phyloP scores from a whole-genome alignment of 805 yeast species.

The Saturnispora sekii region DNA sequence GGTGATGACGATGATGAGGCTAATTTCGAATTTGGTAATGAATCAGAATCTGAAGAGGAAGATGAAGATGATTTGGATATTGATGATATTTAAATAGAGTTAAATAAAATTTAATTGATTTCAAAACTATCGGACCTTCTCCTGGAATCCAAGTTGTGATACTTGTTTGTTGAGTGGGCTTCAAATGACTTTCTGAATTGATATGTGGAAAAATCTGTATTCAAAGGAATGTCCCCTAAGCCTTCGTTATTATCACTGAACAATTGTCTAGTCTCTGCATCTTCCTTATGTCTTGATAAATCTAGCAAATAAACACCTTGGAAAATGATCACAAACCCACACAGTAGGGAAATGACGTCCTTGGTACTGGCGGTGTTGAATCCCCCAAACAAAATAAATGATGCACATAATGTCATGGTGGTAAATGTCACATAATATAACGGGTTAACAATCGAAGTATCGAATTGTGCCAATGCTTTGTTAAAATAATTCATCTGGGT shows the following conservation, averaged over 20 bases:
- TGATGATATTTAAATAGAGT: slow-evolving; percentile 67
- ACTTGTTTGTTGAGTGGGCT: slow-evolving; percentile 20
- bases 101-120: slow-evolving; percentile 4
- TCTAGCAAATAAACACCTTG: slow-evolving; percentile 79
- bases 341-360: slow-evolving; percentile 68
- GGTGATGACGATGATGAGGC: slow-evolving; percentile 96
- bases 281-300: slow-evolving; percentile 58
- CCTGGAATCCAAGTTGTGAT: slow-evolving; percentile 25
- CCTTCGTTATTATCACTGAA: slow-evolving; percentile 41
- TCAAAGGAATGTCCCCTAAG: slow-evolving; percentile 59
- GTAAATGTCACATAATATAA: slow-evolving; percentile 86
- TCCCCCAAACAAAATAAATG: slow-evolving; percentile 77
- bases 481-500: slow-evolving; percentile 93
- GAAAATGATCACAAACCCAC: slow-evolving; percentile 81
- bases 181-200: slow-evolving; percentile 75
- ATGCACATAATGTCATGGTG: slow-evolving; percentile 76
- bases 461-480: slow-evolving; percentile 88
- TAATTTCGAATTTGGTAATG: slow-evolving; percentile 96
- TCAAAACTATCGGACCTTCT: slow-evolving; percentile 58
- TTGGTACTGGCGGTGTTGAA: slow-evolving; percentile 77
- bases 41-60: slow-evolving; percentile 60
- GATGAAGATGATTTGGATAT: slow-evolving; percentile 71
- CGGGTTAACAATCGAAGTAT: slow-evolving; percentile 87
- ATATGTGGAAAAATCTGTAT: slow-evolving; percentile 65
- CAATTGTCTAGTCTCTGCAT: slow-evolving; percentile 31